Conservation (phyloP, 371 early-diverging fungal genomes). For the Mortierella sp. region DNA sequence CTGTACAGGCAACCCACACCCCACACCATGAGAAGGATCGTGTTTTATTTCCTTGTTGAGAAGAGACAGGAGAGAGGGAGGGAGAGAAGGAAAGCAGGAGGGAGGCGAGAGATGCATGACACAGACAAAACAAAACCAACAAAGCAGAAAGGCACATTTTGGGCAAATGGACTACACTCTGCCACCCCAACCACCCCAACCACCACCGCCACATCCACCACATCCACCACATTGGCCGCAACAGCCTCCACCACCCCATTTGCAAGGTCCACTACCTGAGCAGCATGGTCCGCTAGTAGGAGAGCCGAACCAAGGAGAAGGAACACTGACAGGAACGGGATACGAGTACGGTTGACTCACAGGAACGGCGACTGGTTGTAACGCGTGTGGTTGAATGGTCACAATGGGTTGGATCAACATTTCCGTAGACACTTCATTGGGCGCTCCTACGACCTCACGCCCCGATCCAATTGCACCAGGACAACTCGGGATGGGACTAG, state of each 20-base stretch:
- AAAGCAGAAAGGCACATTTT: no score
- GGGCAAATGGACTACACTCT: no score
- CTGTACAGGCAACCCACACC: no score
- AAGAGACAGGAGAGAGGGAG: no score
- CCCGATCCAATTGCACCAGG: not conserved
- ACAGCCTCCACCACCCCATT: constrained; percentile 5
- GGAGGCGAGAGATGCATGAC: not conserved
- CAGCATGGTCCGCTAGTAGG: no score
- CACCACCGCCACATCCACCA: no score
- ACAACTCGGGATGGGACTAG: not conserved
- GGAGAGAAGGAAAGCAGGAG: no score
- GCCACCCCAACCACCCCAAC: no score
- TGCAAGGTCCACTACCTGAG: constrained; percentile 2
- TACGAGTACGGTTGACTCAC: constrained; percentile 24
- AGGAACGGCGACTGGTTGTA: constrained; percentile 34
- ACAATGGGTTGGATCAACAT: constrained; percentile 42
- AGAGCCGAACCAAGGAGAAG: constrained; percentile 7
- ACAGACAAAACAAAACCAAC: no score
- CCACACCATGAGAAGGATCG: no score
- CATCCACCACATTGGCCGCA: not conserved
- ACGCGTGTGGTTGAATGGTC: constrained; percentile 33
- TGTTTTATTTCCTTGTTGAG: no score
- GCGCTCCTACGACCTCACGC: constrained; percentile 5
- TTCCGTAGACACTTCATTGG: constrained; percentile 19
- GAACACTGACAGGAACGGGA: constrained; percentile 42